A percentile compares a stretch with the other conserved stretches of the same genome.
Conservation (phyloP, 2,329 filamentous ascomycete genomes). For the Aureobasidium sp. region DNA sequence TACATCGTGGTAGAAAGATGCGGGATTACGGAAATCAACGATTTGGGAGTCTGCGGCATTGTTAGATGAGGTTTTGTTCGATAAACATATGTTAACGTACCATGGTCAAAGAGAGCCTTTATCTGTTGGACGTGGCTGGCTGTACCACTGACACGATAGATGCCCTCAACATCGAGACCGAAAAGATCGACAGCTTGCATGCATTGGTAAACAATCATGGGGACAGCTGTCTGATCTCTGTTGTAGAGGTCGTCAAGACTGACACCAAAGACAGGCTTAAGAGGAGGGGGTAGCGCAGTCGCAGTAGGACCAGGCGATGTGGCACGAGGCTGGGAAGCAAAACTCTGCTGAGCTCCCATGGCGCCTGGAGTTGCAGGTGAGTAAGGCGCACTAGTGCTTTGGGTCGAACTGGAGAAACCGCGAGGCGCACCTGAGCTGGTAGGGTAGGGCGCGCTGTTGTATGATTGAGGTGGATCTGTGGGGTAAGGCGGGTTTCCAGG, state of each 20-base stretch:
- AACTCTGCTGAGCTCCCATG: conserved; percentile 3
- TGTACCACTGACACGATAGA: conserved; percentile 87
- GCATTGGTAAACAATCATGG: conserved; percentile 91
- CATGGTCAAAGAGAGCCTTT: conserved; percentile 78
- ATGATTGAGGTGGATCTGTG: conserved; percentile 14
- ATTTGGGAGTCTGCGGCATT: conserved; percentile 53
- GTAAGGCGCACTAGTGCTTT: not conserved
- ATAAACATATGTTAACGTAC: conserved; percentile 39
- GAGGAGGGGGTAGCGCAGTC: conserved; percentile 36
- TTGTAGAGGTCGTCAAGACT: conserved; percentile 71
- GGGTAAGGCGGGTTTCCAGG: conserved; percentile 13
- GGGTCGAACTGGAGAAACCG: not conserved
- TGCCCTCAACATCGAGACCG: conserved; percentile 86
- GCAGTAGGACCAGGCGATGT: conserved; percentile 10
- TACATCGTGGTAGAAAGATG: conserved; percentile 92
- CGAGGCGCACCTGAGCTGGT: conserved; percentile 9
- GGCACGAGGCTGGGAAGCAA: not conserved
- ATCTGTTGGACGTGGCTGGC: conserved; percentile 71
- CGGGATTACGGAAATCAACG: conserved; percentile 88
- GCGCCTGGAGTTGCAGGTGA: not conserved
- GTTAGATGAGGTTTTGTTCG: not conserved
- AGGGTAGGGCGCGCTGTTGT: conserved; percentile 24
- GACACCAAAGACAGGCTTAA: conserved; percentile 78
- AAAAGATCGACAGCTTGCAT: conserved; percentile 92
- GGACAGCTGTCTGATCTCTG: conserved; percentile 80